A percentile compares a stretch with the other conserved stretches of the same genome.
phyloP scores from a whole-genome alignment of 2,329 filamentous ascomycete species.

The Cercospora zeae-maydis region DNA sequence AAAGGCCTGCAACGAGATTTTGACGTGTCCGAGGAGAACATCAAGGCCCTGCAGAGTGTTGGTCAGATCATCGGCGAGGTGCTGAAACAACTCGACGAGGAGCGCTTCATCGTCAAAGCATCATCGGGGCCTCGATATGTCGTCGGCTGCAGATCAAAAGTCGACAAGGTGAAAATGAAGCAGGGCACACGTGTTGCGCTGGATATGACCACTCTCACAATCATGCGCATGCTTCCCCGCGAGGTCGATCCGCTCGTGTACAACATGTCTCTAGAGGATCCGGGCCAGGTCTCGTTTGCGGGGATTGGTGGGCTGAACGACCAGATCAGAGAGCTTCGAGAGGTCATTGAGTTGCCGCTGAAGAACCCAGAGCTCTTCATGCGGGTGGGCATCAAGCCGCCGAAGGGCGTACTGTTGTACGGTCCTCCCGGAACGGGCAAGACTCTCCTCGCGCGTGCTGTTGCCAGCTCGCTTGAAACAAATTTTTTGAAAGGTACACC shows the following conservation, averaged over 20 bases:
- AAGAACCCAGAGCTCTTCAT: constrained; percentile 99
- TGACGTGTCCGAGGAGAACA: constrained; percentile 96
- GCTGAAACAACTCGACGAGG: constrained; percentile 96
- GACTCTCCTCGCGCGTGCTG: constrained; percentile 87
- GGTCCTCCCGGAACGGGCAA: constrained; percentile 96
- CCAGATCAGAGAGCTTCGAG: constrained; percentile 92
- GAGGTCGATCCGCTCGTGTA: constrained; percentile 98
- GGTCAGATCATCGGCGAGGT: constrained; percentile 99
- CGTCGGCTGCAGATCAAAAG: constrained; percentile 95
- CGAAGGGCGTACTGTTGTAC: constrained; percentile 94
- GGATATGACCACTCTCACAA: constrained; percentile 98
- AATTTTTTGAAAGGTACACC: constrained; percentile 89
- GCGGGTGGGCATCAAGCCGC: constrained; percentile 96
- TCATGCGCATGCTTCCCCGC: constrained; percentile 98
- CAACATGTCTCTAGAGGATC: constrained; percentile 99
- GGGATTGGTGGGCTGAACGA: constrained; percentile 98
- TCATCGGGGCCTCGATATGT: constrained; percentile 97
- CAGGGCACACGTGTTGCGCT: constrained; percentile 96
- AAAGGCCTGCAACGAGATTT: constrained; percentile 94
- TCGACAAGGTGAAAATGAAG: constrained; percentile 95
- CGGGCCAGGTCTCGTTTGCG: constrained; percentile 94
- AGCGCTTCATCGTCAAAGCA: constrained; percentile 98
- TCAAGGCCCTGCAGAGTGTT: constrained; percentile 98
- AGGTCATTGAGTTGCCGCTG: constrained; percentile 94
- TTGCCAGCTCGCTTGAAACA: constrained; percentile 93